Evolutionary conservation across 352 stramenopile genomes (phyloP).

Genomic region (Phytopythium aichiense): DNA sequence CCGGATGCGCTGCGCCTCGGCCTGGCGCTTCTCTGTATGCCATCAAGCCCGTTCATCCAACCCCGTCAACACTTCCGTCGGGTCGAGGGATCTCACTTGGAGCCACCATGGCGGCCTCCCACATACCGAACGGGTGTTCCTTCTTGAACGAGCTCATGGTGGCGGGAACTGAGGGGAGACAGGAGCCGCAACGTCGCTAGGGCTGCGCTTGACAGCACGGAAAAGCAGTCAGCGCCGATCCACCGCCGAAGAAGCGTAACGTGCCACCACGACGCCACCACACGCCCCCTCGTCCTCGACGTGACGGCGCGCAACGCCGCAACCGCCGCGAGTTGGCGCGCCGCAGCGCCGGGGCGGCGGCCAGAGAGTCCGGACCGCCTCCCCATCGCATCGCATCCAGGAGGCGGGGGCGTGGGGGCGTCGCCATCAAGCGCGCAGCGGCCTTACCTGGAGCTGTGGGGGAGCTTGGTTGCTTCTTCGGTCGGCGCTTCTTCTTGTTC

Average conservation of each 20-base stretch:
- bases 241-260: background rate
- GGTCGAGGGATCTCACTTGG: background rate
- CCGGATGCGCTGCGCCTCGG: constrained; percentile 97
- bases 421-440: background rate
- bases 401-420: background rate
- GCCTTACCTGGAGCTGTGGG: background rate
- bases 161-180: background rate
- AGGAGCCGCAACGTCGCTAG: background rate
- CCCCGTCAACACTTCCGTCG: constrained; percentile 1
- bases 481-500: background rate
- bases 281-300: background rate
- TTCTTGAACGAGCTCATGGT: constrained; percentile 91
- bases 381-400: background rate
- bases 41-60: background rate
- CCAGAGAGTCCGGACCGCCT: background rate
- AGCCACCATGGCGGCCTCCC: background rate
- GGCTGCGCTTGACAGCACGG: background rate
- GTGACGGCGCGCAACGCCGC: constrained; percentile 5
- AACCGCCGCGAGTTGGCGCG: background rate
- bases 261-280: background rate
- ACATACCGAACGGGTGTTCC: constrained; percentile 84
- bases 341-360: background rate
- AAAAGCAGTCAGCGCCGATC: background rate
- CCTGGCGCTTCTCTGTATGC: constrained; percentile 93
- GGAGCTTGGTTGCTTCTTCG: background rate